Conservation (phyloP, 805 yeast species). For the Suhomyces faveliae region DNA sequence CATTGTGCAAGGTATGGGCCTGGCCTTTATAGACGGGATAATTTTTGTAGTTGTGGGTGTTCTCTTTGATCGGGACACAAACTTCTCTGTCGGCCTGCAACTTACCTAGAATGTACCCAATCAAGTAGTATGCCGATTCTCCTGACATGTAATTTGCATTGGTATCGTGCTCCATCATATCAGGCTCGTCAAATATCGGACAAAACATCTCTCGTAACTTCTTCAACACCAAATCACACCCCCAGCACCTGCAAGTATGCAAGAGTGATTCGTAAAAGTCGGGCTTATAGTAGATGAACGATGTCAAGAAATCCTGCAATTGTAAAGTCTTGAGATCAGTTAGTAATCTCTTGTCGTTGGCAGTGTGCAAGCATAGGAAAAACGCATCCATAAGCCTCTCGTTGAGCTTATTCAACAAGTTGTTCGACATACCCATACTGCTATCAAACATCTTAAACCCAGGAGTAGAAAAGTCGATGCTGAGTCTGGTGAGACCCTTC, state of each 20-base stretch:
- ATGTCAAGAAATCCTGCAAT: conserved; percentile 35
- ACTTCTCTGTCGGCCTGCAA: conserved; percentile 38
- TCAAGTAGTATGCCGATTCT: conserved; percentile 30
- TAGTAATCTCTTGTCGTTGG: conserved; percentile 6
- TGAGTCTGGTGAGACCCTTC: conserved; percentile 20
- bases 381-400: conserved; percentile 38
- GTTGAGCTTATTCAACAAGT: conserved; percentile 30
- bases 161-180: background rate
- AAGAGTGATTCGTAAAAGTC: conserved; percentile 32
- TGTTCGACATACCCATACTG: conserved; percentile 28
- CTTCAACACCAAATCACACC: conserved; percentile 30
- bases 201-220: conserved; percentile 20
- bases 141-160: conserved; percentile 6
- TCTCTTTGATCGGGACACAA: conserved; percentile 32
- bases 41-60: conserved; percentile 18
- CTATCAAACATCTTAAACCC: conserved; percentile 38
- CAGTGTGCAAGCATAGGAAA: conserved; percentile 24
- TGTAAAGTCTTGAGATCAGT: conserved; percentile 23
- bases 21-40: conserved; percentile 37
- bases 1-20: conserved; percentile 33
- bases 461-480: conserved; percentile 34
- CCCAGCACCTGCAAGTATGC: conserved; percentile 38
- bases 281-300: conserved; percentile 38
- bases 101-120: conserved; percentile 34
- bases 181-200: conserved; percentile 18